Evolutionary conservation across 176 grass and related monocot species (phyloP), one percentile per base, ranked within the genome.

Genomic region (Alopecurus myosuroides): DNA sequence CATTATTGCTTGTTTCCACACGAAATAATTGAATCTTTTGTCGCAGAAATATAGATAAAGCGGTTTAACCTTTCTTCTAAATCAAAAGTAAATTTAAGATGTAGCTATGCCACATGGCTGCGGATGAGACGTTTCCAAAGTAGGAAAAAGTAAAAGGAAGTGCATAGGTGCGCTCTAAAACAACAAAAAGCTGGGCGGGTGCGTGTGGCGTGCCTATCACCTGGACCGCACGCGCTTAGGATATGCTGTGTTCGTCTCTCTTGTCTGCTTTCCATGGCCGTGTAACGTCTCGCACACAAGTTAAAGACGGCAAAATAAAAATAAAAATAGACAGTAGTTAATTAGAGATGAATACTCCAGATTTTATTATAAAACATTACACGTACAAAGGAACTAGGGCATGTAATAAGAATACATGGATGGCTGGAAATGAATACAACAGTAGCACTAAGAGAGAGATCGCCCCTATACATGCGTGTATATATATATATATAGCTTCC

Each of bases 331-430:
- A 34, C 14, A 33, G 13, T 68, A 37, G 3, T 6, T 2, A 37
- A 1, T 6, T 2, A 36, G 20, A 22, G 37, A 35, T 58, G 51
- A 39, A 81, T 31, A 81, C 46, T 49, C 15, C 46, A 17, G 67
- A 80, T 13, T 61, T 80, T 80, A 81, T 81, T 74, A 40, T 20
- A 22, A 29, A 42, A 64, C 11, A 45, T 80, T 41, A 81, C 74
- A 78, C 5, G 18, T 41, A 30, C 34, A 36, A 80, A 35, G 18
- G 22, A 80, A 86, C 34, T 86, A 29, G 18, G 3, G 35, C 33
- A 67, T 63, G 29, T 64, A 64, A 68, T 48, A 50, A 30, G 36
- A 56, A 70, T 56, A 71, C 29, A 53, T 19, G 51, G 22, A 74
- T 41, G 2, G 17, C 64, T 11, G 56, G 33, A 22, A 86, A 81